phyloP scores from a whole-genome alignment of 169 alveolate species.

The Plasmodium chabaudi region DNA sequence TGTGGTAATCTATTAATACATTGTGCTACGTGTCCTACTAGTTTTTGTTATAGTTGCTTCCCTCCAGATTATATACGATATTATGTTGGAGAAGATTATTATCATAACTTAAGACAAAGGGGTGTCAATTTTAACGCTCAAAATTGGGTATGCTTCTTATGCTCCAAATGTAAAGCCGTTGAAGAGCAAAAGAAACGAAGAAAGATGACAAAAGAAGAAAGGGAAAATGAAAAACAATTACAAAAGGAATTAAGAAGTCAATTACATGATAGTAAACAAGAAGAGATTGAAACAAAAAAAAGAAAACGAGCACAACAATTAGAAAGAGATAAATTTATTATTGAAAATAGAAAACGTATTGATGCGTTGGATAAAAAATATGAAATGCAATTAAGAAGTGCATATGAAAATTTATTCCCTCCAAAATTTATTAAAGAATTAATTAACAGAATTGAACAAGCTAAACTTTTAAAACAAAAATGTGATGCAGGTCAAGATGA shows the following conservation, averaged over 20 bases:
- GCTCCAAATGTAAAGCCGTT: constrained; percentile 92
- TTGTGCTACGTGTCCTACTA: constrained; percentile 93
- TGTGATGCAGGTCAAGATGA: constrained; percentile 62
- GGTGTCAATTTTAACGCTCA: constrained; percentile 91
- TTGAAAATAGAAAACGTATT: constrained; percentile 70
- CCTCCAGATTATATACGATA: constrained; percentile 91
- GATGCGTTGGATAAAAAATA: constrained; percentile 78
- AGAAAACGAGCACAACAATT: constrained; percentile 73
- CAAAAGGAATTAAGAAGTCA: constrained; percentile 88
- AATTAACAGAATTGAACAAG: constrained; percentile 78
- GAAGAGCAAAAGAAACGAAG: constrained; percentile 91
- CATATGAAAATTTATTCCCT: constrained; percentile 84
- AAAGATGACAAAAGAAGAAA: constrained; percentile 88
- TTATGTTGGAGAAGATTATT: constrained; percentile 90
- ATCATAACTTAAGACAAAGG: constrained; percentile 88
- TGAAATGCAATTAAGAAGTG: constrained; percentile 78
- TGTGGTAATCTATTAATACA: constrained; percentile 93
- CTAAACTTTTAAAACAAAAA: constrained; percentile 50
- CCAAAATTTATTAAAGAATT: constrained; percentile 82
- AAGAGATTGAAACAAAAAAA: constrained; percentile 80
- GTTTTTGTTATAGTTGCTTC: constrained; percentile 93
- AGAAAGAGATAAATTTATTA: constrained; percentile 74
- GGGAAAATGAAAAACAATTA: constrained; percentile 85
- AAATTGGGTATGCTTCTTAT: constrained; percentile 90
- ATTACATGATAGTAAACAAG: constrained; percentile 80